These are phyloP conservation scores for Euphorbia pulcherrima DNA, from an alignment of 345 rosid genomes.

Conservation along the genomic window DNA sequence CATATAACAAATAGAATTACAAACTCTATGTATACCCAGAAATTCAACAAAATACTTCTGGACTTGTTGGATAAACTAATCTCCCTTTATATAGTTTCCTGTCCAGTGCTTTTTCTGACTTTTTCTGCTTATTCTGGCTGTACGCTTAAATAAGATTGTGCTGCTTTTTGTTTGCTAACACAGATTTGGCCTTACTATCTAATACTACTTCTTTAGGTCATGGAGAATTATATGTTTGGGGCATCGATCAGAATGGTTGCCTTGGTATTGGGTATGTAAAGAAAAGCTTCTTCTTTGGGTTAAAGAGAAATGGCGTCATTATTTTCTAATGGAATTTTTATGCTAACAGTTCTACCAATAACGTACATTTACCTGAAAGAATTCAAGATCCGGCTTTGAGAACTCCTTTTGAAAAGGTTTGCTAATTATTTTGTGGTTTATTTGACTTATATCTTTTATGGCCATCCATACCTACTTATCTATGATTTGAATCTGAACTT, in stretches of 20 bases:
- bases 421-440: constrained; percentile 10
- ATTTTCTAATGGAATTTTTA: constrained; percentile 8
- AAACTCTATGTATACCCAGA: not conserved
- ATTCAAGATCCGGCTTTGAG: constrained; percentile 65
- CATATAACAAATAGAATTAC: not conserved
- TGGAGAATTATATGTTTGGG: constrained; percentile 85
- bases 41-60: not conserved
- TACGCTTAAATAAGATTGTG: not conserved
- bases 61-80: not conserved
- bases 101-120: not conserved
- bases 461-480: not conserved
- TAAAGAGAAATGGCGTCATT: constrained; percentile 5
- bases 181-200: not conserved
- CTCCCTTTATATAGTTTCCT: not conserved
- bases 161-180: not conserved
- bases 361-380: constrained; percentile 62
- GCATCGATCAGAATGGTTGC: constrained; percentile 93
- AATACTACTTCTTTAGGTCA: constrained; percentile 38
- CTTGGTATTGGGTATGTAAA: constrained; percentile 72
- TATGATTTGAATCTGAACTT: not conserved
- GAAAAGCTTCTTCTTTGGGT: constrained; percentile 12
- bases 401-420: constrained; percentile 58
- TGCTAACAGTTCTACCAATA: constrained; percentile 54
- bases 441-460: not conserved
- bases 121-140: not conserved